These are phyloP conservation scores for Penicillium parvum DNA, from an alignment of 495 filamentous ascomycete species.

Conservation along the genomic window DNA sequence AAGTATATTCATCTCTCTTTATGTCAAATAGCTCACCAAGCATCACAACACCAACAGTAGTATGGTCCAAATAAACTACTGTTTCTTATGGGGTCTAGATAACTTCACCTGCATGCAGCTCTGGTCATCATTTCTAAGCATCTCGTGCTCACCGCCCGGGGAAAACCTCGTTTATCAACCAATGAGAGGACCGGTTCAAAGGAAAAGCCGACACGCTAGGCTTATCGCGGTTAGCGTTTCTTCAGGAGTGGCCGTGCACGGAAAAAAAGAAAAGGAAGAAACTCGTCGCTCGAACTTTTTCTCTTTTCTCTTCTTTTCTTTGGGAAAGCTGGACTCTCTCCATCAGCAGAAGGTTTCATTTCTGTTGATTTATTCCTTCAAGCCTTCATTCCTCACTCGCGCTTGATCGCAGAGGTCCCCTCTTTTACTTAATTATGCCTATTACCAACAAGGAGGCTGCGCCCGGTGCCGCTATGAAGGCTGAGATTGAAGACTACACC, in stretches of 20 bases:
- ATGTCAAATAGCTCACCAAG: too few relatives aligned
- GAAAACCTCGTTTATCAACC: conserved; percentile 35
- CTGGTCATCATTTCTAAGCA: conserved; percentile 9
- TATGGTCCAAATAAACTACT: too few relatives aligned
- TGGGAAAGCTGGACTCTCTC: conserved; percentile 52
- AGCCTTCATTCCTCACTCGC: conserved; percentile 4
- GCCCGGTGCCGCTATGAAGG: conserved; percentile 41
- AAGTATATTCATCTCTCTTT: too few relatives aligned
- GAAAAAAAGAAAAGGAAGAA: conserved; percentile 34
- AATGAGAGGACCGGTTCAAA: conserved; percentile 17
- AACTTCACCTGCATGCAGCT: too few relatives aligned
- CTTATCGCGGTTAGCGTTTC: conserved; percentile 14
- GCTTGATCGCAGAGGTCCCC: conserved; percentile 14
- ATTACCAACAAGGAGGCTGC: conserved; percentile 59
- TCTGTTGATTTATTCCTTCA: conserved; percentile 40
- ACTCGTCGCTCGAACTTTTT: conserved; percentile 38
- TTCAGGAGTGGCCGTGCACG: conserved; percentile 16
- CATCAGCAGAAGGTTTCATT: conserved; percentile 48
- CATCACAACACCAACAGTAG: too few relatives aligned
- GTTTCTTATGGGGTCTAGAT: too few relatives aligned
- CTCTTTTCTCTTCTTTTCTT: conserved; percentile 51
- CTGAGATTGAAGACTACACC: conserved; percentile 50
- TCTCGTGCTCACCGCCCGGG: conserved; percentile 26
- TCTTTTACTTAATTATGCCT: conserved; percentile 55
- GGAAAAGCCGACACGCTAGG: conserved; percentile 16